Percentiles rank a stretch among this genome's conserved stretches.
phyloP scores from a whole-genome alignment of 768 basidiomycete genomes.

The Coprinopsis strossmayeri region DNA sequence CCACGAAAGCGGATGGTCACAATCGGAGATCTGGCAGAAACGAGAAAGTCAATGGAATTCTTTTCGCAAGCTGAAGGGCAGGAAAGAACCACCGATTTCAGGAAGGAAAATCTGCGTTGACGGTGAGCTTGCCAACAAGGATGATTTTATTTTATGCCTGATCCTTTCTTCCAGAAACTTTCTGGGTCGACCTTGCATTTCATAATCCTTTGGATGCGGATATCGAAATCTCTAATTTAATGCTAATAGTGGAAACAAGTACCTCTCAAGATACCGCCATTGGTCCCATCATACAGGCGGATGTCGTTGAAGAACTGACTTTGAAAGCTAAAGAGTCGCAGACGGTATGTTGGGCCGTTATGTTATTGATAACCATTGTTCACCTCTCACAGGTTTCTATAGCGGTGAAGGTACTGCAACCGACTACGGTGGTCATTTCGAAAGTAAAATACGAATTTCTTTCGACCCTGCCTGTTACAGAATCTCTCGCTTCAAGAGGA shows the following conservation, averaged over 20 bases:
- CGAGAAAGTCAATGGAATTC: conserved; percentile 60
- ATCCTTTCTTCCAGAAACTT: conserved; percentile 43
- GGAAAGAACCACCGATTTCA: conserved; percentile 44
- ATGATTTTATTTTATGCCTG: background rate
- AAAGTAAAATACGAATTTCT: conserved; percentile 66
- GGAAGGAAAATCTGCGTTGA: conserved; percentile 56
- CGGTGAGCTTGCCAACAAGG: conserved; percentile 34
- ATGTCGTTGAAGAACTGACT: conserved; percentile 53
- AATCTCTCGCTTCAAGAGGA: conserved; percentile 66
- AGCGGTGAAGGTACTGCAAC: conserved; percentile 44
- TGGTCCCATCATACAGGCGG: conserved; percentile 43
- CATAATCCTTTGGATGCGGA: conserved; percentile 72
- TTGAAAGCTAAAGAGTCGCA: conserved; percentile 61
- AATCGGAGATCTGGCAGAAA: conserved; percentile 48
- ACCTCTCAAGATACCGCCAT: conserved; percentile 23
- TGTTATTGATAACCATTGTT: background rate
- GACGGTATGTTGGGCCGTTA: conserved; percentile 36
- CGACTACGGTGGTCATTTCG: conserved; percentile 50
- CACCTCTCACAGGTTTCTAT: conserved; percentile 49
- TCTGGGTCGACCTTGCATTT: conserved; percentile 70
- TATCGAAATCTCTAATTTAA: conserved; percentile 58
- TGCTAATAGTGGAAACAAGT: conserved; percentile 43
- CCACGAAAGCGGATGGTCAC: conserved; percentile 39
- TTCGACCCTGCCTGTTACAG: conserved; percentile 58
- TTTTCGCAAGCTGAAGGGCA: conserved; percentile 52